These are phyloP conservation scores for Raphanus hybrid DNA, from an alignment of 441 rosid genomes.

Conservation along the genomic window DNA sequence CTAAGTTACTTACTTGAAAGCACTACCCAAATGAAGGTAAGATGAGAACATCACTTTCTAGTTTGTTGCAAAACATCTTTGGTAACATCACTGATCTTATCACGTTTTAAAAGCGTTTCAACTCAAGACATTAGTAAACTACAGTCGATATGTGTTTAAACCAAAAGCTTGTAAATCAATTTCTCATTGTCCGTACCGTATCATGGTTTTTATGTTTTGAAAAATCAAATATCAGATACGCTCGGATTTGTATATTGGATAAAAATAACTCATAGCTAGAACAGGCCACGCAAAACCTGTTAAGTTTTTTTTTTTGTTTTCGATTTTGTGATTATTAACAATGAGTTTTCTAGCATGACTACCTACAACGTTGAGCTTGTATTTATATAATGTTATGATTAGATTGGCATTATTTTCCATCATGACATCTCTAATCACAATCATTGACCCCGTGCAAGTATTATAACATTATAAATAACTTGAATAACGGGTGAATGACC, in stretches of 20 bases:
- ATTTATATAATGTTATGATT: not conserved
- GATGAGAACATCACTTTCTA: conserved; percentile 39
- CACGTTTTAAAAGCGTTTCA: conserved; percentile 16
- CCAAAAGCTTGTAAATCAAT: conserved; percentile 3
- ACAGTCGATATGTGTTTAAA: not conserved
- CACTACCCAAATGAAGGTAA: conserved; percentile 15
- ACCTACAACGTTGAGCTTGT: conserved; percentile 17
- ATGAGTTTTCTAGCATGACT: conserved; percentile 29
- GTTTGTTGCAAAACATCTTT: conserved; percentile 37
- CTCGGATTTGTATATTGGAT: not conserved
- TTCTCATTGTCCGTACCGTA: not conserved
- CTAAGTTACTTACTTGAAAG: conserved; percentile 26
- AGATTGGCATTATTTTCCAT: conserved; percentile 13
- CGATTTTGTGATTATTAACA: not conserved
- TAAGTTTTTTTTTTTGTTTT: not conserved
- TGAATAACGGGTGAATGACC: conserved; percentile 5
- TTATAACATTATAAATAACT: conserved; percentile 5
- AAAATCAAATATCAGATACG: conserved; percentile 6
- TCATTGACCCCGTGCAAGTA: conserved; percentile 25
- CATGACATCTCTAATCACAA: conserved; percentile 14
- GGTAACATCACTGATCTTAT: conserved; percentile 17
- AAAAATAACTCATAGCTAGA: not conserved
- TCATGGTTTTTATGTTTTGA: conserved; percentile 5
- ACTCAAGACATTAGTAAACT: not conserved
- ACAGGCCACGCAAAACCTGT: conserved; percentile 23